A percentile compares a stretch with the other conserved stretches of the same genome.
phyloP scores from a whole-genome alignment of 805 yeast species.

The Saccharomycopsis synnaedendra region DNA sequence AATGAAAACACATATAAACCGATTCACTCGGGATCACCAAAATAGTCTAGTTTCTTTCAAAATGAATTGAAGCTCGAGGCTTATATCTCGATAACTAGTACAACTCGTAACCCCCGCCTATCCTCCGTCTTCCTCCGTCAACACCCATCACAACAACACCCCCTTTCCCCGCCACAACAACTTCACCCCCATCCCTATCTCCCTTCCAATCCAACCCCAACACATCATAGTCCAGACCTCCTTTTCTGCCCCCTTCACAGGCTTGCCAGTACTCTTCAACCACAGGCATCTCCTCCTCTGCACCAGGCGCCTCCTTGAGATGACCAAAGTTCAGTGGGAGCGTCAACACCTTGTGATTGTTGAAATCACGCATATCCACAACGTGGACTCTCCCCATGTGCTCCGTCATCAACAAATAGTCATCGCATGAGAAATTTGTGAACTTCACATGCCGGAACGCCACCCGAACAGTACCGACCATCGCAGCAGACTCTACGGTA shows the following conservation, averaged over 20 bases:
- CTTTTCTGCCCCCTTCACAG: neutral
- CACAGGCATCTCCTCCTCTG: no score
- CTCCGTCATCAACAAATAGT: conserved; percentile 65
- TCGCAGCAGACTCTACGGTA: conserved; percentile 47
- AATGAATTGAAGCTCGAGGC: no score
- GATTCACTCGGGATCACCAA: no score
- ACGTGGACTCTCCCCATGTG: conserved; percentile 83
- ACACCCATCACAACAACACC: conserved; percentile 63
- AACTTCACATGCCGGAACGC: conserved; percentile 36
- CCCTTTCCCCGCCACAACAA: conserved; percentile 45
- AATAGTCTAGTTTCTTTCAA: no score
- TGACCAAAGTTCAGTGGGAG: conserved; percentile 33
- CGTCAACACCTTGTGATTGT: conserved; percentile 65
- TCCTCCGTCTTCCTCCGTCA: conserved; percentile 50
- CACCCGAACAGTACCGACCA: conserved; percentile 18
- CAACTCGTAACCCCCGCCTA: conserved; percentile 24
- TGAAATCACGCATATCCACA: conserved; percentile 63
- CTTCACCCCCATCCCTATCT: conserved; percentile 36
- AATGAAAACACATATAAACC: no score
- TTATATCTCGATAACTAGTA: neutral
- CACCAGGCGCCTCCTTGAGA: neutral
- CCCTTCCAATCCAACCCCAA: conserved; percentile 52
- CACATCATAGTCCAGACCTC: conserved; percentile 30
- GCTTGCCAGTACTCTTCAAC: neutral
- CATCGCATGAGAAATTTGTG: conserved; percentile 51